Base-by-base conservation (phyloP, 75 land plant genomes). In the Selaginella tamariscina region DNA sequence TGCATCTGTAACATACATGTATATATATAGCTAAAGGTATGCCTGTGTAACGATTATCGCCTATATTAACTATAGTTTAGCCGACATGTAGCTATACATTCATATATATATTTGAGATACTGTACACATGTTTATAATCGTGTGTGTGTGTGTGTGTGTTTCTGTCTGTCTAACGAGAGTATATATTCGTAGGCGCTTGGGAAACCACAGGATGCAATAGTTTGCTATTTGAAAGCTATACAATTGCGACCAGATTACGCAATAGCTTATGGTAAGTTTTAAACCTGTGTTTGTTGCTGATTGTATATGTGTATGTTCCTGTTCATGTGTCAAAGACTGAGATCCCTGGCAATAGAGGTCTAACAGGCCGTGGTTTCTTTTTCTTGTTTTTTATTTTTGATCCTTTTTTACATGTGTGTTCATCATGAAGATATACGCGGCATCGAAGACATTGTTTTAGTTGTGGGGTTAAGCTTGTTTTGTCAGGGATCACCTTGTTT, bases 161-260 rank as follows among this genome's bases (percentile, higher is more conserved):
- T n/a, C n/a, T n/a, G 31, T 13, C 26, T 24, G 1, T 27, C 21
- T 27, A 26, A 2, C 9, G 31, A 13, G 66, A 71, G 65, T 73
- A 67, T 56, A 11, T 31, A 67, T 77, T 75, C 77, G 56, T 85
- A 95, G 99, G 87, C 87, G 2, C 32, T 91, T 70, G 89, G 96
- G 68, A 84, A 81, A 82, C 82, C 80, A 70, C 97, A 87, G 68
- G 99, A 95, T 8, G 96, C 99, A 30, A 91, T 95, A 30, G 55
- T 81, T 54, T 95, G 92, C 49, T 95, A 85, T 55, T 85, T 85
- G 65, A 79, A 73, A 33, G 88, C 97, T 33, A 68, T 95, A 65
- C 96, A 91, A 77, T 60, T 80, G 0, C 79, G 86, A 20, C 99
- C 99, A 27, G 81, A 87, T 33, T 77, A 88, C 72, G 87, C 92